Evolutionary conservation across 306 rosid species (phyloP), one percentile per base, ranked within the genome.

Genomic region (Corylus avellana): DNA sequence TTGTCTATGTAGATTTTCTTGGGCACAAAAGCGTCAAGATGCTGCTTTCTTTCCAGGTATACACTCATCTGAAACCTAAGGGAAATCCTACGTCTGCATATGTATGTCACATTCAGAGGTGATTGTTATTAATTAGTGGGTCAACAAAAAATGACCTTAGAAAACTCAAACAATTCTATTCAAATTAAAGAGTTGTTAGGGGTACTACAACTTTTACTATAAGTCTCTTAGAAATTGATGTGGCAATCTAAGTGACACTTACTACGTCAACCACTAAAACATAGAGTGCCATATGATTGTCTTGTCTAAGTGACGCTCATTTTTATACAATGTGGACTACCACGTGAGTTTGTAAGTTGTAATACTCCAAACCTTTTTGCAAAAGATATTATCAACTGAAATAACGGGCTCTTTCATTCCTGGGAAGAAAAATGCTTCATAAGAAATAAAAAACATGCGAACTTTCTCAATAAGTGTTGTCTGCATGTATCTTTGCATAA

Each of bases 31-130:
- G 73, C 92, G 89, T 62, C 82, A n/a, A 66, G 48, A 82, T 80
- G 89, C 87, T 72, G 77, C 77, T 49, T 72, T 86, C 70, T 86
- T 89, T 71, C 92, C 92, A 37, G 92, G 92, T 89, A 80, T 49
- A 47, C 17, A 25, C 16, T 9, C 39, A 59, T 9, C 12, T 49
- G 53, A 57, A 57, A 57, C 27, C 37, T 3, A 25, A 22, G 66
- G 66, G 10, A 12, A 59, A 22, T 59, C 29, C 17, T 1, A 35
- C 22, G 12, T 57, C 63, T 57, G 7, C 63, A 57, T 3, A 1
- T 3, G 2, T 13, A 25, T 27, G 29, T 59, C 46, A 42, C 8
- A 8, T 3, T 49, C 27, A 20, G 70, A 32, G 70, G 5, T 32
- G 12, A 35, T 64, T 64, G 44, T 16, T 17, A 8, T 2, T 64